Evolutionary conservation across 257 asterid species (phyloP).

Genomic region (Vinca minor): DNA sequence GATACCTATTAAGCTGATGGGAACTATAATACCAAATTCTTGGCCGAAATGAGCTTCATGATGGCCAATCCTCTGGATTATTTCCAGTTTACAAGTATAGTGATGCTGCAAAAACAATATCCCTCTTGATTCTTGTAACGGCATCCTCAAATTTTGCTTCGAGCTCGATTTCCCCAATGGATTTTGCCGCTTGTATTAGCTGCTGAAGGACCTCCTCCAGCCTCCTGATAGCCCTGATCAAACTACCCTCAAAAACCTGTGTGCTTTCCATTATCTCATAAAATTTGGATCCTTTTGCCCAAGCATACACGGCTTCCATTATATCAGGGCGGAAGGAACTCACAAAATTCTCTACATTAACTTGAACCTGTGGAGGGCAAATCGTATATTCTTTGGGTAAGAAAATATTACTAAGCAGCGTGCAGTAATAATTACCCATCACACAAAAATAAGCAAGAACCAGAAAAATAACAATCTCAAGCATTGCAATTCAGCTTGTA

Average conservation of each 20-base stretch:
- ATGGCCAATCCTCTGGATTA: too few species aligned
- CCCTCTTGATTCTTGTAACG: slow-evolving; percentile 91
- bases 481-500: background rate
- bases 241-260: slow-evolving; percentile 95
- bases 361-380: slow-evolving; percentile 51
- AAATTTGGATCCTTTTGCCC: slow-evolving; percentile 92
- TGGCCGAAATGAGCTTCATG: too few species aligned
- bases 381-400: background rate
- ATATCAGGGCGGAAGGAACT: slow-evolving; percentile 88
- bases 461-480: background rate
- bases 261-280: slow-evolving; percentile 88
- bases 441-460: background rate
- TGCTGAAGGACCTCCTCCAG: slow-evolving; percentile 97
- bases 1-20: background rate
- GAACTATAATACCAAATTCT: background rate
- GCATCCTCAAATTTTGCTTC: slow-evolving; percentile 89
- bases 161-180: slow-evolving; percentile 80
- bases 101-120: slow-evolving; percentile 96
- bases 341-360: slow-evolving; percentile 81
- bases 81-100: slow-evolving; percentile 53
- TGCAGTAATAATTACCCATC: background rate
- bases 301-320: slow-evolving; percentile 89
- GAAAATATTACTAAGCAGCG: slow-evolving; percentile 9
- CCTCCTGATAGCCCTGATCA: slow-evolving; percentile 94
- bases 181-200: slow-evolving; percentile 80